phyloP scores from a whole-genome alignment of 192 early-diverging fungal species.

The Coemansia asiatica region DNA sequence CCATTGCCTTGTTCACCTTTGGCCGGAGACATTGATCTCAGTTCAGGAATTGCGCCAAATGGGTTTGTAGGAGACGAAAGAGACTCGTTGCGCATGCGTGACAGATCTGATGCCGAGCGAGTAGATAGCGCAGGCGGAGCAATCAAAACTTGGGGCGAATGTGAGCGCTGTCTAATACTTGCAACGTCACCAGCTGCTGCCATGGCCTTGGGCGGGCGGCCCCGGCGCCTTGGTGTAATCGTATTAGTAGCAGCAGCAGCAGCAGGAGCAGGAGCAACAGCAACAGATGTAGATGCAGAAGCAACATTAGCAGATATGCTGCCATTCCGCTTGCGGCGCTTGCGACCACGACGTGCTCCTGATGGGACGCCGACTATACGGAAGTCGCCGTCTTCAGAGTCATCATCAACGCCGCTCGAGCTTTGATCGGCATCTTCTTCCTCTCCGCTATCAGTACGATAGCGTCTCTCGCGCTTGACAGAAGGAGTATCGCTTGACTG shows the following conservation, averaged over 20 bases:
- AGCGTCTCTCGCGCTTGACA: not conserved
- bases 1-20: not conserved
- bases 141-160: not conserved
- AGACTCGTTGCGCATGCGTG: not conserved
- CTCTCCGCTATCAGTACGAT: conserved; percentile 13
- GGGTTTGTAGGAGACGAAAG: not conserved
- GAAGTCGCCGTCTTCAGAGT: conserved; percentile 4
- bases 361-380: not conserved
- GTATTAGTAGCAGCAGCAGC: not conserved
- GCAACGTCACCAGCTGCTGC: not conserved
- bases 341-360: not conserved
- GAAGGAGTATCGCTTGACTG: not conserved
- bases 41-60: not conserved
- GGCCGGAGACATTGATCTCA: not conserved
- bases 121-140: not conserved
- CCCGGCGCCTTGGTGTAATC: not conserved
- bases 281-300: not conserved
- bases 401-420: not conserved
- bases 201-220: conserved; percentile 15
- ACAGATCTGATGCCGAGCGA: not conserved
- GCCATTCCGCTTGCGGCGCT: not conserved
- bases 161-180: not conserved
- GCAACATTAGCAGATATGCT: not conserved
- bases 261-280: not conserved
- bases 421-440: conserved; percentile 1